Evolutionary conservation across 495 filamentous ascomycete species (phyloP).

Genomic region (Stereocaulon alpinum): DNA sequence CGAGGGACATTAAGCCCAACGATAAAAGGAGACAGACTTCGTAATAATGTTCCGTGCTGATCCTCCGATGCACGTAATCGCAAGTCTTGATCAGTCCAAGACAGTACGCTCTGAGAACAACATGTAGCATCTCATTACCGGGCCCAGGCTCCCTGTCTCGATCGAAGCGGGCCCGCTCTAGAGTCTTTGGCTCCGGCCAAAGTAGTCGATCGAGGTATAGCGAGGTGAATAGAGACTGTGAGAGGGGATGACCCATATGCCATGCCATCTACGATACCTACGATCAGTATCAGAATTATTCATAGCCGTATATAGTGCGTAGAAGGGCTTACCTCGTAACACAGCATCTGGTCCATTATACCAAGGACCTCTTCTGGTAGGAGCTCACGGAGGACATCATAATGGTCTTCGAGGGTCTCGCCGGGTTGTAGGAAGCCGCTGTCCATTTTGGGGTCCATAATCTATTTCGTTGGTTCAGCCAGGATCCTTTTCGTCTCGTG

Average conservation of each 20-base stretch:
- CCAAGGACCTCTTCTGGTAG: slow-evolving; percentile 74
- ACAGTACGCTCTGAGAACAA: slow-evolving; percentile 77
- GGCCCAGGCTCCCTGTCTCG: slow-evolving; percentile 31
- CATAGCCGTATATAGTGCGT: neutral
- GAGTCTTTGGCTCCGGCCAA: slow-evolving; percentile 52
- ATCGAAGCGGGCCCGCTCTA: slow-evolving; percentile 62
- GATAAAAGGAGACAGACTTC: slow-evolving; percentile 46
- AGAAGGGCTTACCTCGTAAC: slow-evolving; percentile 57
- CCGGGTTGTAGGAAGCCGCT: slow-evolving; percentile 69
- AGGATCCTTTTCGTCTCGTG: neutral
- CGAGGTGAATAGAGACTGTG: slow-evolving; percentile 90
- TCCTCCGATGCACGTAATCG: slow-evolving; percentile 61
- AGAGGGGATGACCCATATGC: slow-evolving; percentile 89
- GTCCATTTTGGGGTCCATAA: slow-evolving; percentile 99
- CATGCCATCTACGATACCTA: slow-evolving; percentile 66
- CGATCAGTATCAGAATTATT: slow-evolving; percentile 24
- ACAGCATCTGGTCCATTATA: slow-evolving; percentile 89
- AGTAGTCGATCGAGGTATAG: slow-evolving; percentile 81
- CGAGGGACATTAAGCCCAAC: neutral
- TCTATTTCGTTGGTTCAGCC: slow-evolving; percentile 39
- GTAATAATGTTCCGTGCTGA: slow-evolving; percentile 72
- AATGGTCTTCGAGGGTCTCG: slow-evolving; percentile 74
- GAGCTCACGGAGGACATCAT: slow-evolving; percentile 62
- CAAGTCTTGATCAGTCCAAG: slow-evolving; percentile 75
- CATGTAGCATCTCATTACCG: slow-evolving; percentile 44